These are phyloP conservation scores for Chamaecrista fasciculata DNA, from an alignment of 306 rosid species.

Conservation along the genomic window DNA sequence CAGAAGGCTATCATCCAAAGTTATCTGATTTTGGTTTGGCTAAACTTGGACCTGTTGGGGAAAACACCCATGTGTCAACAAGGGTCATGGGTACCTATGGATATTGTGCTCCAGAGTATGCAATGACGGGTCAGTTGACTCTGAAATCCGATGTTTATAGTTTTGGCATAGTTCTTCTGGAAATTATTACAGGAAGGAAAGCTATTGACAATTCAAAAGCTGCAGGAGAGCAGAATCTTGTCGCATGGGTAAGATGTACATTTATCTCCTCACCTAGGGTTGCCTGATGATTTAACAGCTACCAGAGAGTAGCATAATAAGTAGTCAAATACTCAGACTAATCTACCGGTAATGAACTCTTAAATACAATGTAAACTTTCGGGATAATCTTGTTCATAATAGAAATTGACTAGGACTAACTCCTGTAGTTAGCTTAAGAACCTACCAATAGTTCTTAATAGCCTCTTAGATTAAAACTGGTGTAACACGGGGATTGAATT, in stretches of 20 bases:
- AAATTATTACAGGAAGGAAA: conserved; percentile 89
- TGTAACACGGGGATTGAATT: background rate
- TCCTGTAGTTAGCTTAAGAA: no score
- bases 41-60: conserved; percentile 94
- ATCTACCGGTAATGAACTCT: background rate
- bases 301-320: background rate
- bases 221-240: conserved; percentile 86
- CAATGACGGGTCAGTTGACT: conserved; percentile 87
- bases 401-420: conserved; percentile 6
- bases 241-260: conserved; percentile 80
- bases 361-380: no score
- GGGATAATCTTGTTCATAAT: background rate
- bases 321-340: background rate
- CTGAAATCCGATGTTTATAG: conserved; percentile 94
- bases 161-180: conserved; percentile 92
- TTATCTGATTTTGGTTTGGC: conserved; percentile 95
- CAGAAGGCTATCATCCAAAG: conserved; percentile 79
- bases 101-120: conserved; percentile 96
- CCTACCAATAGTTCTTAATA: conserved; percentile 9
- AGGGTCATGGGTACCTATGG: conserved; percentile 97
- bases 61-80: conserved; percentile 88
- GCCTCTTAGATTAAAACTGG: background rate
- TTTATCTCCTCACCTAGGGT: background rate
- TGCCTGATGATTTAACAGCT: background rate
- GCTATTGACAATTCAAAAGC: conserved; percentile 78